Percentiles rank a stretch among this genome's conserved stretches.
Conservation (phyloP, 768 basidiomycete species). For the Mrakia gelida region DNA sequence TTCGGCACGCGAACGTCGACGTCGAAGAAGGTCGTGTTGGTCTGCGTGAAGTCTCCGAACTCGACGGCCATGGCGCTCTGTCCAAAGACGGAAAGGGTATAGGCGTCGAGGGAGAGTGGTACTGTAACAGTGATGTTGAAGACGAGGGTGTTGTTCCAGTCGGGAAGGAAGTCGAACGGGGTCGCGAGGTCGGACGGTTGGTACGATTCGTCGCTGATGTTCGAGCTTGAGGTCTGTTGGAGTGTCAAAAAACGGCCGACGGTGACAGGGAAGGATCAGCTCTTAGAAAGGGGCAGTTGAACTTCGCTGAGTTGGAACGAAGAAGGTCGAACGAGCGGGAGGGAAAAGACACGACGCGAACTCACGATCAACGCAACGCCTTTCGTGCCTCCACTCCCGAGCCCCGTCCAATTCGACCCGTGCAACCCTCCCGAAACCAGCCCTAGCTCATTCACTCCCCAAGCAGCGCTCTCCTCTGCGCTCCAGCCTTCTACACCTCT, state of each 20-base stretch:
- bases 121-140: neutral
- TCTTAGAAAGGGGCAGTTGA: no score
- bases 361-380: neutral
- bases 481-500: neutral
- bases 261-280: neutral
- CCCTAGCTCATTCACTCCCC: neutral
- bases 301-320: no score
- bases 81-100: neutral
- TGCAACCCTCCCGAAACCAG: neutral
- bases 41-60: neutral
- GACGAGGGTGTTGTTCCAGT: constrained; percentile 5
- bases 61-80: neutral
- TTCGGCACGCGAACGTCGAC: neutral
- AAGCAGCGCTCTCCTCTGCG: neutral
- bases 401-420: neutral
- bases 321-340: neutral
- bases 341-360: no score
- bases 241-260: neutral
- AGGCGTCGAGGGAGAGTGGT: neutral
- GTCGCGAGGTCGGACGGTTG: neutral
- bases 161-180: neutral
- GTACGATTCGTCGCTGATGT: neutral
- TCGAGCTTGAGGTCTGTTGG: neutral
- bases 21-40: neutral
- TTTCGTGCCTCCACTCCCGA: neutral